Evolutionary conservation across 2,329 filamentous ascomycete genomes (phyloP).

Genomic region (Metarhizium robertsii): DNA sequence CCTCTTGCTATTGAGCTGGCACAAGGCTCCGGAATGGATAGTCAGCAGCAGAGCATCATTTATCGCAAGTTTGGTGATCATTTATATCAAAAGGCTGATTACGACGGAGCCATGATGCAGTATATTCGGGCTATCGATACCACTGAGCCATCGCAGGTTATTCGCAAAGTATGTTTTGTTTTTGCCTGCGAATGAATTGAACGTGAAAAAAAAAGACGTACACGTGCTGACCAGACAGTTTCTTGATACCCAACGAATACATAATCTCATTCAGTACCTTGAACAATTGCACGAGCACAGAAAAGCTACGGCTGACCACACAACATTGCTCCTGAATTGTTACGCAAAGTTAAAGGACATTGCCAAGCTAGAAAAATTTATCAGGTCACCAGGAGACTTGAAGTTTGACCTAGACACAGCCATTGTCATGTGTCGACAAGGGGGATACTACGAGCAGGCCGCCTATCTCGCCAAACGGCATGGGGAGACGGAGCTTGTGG

Average conservation of each 20-base stretch:
- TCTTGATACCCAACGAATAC: constrained; percentile 91
- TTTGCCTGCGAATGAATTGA: neutral
- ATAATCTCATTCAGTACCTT: constrained; percentile 93
- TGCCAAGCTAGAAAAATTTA: constrained; percentile 90
- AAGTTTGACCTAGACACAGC: constrained; percentile 97
- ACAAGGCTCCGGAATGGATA: constrained; percentile 75
- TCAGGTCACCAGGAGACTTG: constrained; percentile 86
- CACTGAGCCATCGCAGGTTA: constrained; percentile 92
- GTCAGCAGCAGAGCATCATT: constrained; percentile 78
- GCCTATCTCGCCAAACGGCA: constrained; percentile 93
- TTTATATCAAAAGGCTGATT: constrained; percentile 89
- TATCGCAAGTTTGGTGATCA: constrained; percentile 91
- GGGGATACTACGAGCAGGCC: constrained; percentile 93
- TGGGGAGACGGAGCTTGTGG: constrained; percentile 84
- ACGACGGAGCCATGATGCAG: constrained; percentile 97
- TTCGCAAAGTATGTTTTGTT: constrained; percentile 60
- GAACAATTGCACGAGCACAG: constrained; percentile 93
- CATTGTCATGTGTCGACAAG: constrained; percentile 94
- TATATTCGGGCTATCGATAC: constrained; percentile 94
- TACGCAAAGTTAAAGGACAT: constrained; percentile 98
- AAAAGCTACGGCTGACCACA: constrained; percentile 90
- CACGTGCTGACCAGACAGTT: constrained; percentile 46
- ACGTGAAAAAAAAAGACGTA: too few relatives aligned
- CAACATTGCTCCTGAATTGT: constrained; percentile 87
- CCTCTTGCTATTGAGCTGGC: constrained; percentile 86